Evolutionary conservation across 176 grass and related monocot genomes (phyloP).

Genomic region (Triticum dicoccoides): DNA sequence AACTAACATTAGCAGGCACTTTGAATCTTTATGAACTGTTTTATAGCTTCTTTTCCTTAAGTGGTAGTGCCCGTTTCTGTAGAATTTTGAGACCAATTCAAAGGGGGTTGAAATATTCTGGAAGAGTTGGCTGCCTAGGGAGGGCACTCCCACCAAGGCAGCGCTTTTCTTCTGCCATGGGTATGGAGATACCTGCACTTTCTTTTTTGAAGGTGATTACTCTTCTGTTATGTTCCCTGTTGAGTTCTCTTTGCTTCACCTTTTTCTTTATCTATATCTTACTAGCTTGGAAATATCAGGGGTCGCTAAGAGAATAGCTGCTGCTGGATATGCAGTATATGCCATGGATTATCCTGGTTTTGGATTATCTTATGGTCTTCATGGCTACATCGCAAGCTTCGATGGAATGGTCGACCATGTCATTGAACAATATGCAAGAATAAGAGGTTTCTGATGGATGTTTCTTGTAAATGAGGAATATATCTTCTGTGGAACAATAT

Average conservation of each 20-base stretch:
- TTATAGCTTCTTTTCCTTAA: slow-evolving; percentile 1
- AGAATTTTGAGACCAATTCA: slow-evolving; percentile 87
- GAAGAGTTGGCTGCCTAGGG: slow-evolving; percentile 91
- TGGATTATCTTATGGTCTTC: slow-evolving; percentile 87
- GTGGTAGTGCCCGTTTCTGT: slow-evolving; percentile 1
- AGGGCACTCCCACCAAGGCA: slow-evolving; percentile 57
- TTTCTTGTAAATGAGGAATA: slow-evolving; percentile 22
- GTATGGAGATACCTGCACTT: slow-evolving; percentile 94
- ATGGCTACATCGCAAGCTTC: slow-evolving; percentile 93
- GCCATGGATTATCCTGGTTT: slow-evolving; percentile 98
- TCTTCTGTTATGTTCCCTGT: slow-evolving; percentile 16
- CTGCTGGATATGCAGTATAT: slow-evolving; percentile 80
- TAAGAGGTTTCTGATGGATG: slow-evolving; percentile 61
- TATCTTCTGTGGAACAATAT: background rate
- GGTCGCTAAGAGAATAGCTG: slow-evolving; percentile 81
- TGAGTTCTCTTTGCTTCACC: background rate
- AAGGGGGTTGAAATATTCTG: slow-evolving; percentile 95
- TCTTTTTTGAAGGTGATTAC: slow-evolving; percentile 89
- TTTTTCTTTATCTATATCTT: slow-evolving; percentile 17
- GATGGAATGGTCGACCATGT: slow-evolving; percentile 98
- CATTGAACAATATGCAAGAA: slow-evolving; percentile 78
- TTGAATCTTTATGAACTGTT: slow-evolving; percentile 3
- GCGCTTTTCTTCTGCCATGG: slow-evolving; percentile 97
- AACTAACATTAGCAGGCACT: background rate
- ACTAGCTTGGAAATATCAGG: slow-evolving; percentile 51